A percentile compares a stretch with the other conserved stretches of the same genome.
phyloP scores from a whole-genome alignment of 2,329 filamentous ascomycete genomes.

The Fusarium chuoi region DNA sequence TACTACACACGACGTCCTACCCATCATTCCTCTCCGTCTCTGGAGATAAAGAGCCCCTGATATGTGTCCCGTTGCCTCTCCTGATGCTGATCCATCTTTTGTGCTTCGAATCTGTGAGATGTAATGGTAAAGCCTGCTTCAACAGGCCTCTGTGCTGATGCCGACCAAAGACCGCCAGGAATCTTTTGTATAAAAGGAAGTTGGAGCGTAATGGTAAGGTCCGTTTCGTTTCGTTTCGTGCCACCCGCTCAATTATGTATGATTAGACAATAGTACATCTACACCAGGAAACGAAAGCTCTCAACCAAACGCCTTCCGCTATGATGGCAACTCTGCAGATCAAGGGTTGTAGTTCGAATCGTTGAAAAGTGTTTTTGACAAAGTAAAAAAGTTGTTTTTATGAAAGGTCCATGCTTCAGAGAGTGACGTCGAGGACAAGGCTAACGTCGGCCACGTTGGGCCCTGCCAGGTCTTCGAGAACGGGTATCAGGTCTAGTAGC shows the following conservation, averaged over 20 bases:
- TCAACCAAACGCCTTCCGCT: slow-evolving; percentile 67
- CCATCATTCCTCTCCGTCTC: slow-evolving; percentile 23
- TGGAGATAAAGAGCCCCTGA: slow-evolving; percentile 35
- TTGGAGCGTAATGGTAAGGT: slow-evolving; percentile 38
- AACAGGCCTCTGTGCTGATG: slow-evolving; percentile 32
- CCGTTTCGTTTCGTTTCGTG: slow-evolving; percentile 38
- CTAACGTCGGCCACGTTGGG: slow-evolving; percentile 93
- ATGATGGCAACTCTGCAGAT: slow-evolving; percentile 57
- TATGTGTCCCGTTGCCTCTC: slow-evolving; percentile 37
- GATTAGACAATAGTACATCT: slow-evolving; percentile 64
- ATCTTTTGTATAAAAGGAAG: slow-evolving; percentile 38
- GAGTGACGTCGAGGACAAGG: slow-evolving; percentile 92
- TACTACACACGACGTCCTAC: slow-evolving; percentile 26
- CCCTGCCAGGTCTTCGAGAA: slow-evolving; percentile 94
- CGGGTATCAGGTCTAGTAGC: slow-evolving; percentile 94
- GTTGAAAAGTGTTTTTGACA: slow-evolving; percentile 44
- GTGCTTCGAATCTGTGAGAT: slow-evolving; percentile 49
- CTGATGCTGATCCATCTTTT: slow-evolving; percentile 44
- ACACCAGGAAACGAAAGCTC: slow-evolving; percentile 59
- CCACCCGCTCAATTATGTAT: slow-evolving; percentile 55
- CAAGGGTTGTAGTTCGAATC: slow-evolving; percentile 48
- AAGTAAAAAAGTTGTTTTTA: slow-evolving; percentile 45
- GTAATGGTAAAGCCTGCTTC: slow-evolving; percentile 46
- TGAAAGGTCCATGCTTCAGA: slow-evolving; percentile 59
- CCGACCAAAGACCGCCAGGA: slow-evolving; percentile 29